phyloP scores from a whole-genome alignment of 352 stramenopile genomes.

The Phytophthora ramorum region DNA sequence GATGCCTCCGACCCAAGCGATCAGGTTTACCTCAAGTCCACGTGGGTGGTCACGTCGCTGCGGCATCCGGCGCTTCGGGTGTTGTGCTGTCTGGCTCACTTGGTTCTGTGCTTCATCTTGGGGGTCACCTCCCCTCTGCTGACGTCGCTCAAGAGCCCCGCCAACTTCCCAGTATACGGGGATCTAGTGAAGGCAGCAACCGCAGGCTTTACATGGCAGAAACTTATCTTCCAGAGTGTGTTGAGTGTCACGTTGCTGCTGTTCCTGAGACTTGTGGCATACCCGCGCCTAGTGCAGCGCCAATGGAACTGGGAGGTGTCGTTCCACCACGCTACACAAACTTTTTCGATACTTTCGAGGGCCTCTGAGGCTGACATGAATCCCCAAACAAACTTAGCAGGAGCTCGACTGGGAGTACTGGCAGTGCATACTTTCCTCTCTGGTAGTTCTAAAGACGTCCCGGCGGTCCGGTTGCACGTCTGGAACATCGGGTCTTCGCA shows the following conservation, averaged over 20 bases:
- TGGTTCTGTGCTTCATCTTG: constrained; percentile 44
- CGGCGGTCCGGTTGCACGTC: constrained; percentile 25
- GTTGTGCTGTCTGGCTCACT: constrained; percentile 40
- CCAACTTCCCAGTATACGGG: constrained; percentile 50
- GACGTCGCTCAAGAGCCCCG: constrained; percentile 35
- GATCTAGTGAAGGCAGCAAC: constrained; percentile 29
- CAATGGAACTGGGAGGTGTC: constrained; percentile 58
- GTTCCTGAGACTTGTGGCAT: constrained; percentile 52
- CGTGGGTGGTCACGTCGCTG: constrained; percentile 50
- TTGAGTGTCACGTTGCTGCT: constrained; percentile 26
- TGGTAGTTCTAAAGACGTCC: constrained; percentile 6
- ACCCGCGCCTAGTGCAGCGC: constrained; percentile 42
- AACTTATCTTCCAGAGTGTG: constrained; percentile 42
- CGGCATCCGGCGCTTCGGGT: constrained; percentile 50
- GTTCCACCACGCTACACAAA: constrained; percentile 34
- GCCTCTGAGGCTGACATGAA: constrained; percentile 3
- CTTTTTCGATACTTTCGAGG: constrained; percentile 39
- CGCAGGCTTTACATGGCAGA: constrained; percentile 33
- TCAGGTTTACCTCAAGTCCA: constrained; percentile 43
- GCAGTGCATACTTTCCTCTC: constrained; percentile 33
- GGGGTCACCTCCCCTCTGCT: constrained; percentile 52
- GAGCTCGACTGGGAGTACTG: constrained; percentile 1
- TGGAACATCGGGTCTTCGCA: constrained; percentile 36
- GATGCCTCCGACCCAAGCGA: constrained; percentile 4
- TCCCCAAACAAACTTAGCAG: background rate